phyloP scores from a whole-genome alignment of 179 eudicot species.

The Sideroxylon spinosum region DNA sequence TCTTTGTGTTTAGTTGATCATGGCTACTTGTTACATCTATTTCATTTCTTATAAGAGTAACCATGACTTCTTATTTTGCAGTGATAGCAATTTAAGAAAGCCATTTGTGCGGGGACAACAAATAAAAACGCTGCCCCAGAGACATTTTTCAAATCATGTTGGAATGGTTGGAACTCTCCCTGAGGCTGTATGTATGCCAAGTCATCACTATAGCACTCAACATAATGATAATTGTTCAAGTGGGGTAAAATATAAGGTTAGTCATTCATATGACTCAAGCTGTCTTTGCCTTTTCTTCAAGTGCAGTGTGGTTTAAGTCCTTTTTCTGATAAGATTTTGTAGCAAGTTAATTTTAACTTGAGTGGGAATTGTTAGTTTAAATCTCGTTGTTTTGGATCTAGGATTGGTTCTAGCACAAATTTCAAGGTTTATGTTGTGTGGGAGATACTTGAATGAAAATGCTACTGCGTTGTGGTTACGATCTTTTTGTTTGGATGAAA shows the following conservation, averaged over 20 bases:
- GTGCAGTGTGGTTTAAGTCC: background rate
- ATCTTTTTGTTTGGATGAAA: background rate
- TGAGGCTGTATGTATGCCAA: conserved; percentile 11
- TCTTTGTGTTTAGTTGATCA: conserved; percentile 6
- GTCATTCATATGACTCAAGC: background rate
- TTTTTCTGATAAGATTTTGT: background rate
- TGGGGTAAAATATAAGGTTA: conserved; percentile 31
- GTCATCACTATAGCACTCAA: conserved; percentile 23
- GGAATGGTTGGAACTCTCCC: conserved; percentile 12
- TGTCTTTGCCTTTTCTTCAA: conserved; percentile 1
- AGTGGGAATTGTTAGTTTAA: background rate
- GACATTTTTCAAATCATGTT: conserved; percentile 14
- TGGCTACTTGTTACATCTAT: background rate
- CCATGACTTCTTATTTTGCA: conserved; percentile 14
- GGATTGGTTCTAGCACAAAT: background rate
- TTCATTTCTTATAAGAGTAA: background rate
- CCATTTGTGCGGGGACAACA: conserved; percentile 9
- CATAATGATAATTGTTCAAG: background rate
- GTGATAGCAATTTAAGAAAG: conserved; percentile 23
- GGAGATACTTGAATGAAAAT: background rate
- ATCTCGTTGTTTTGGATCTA: background rate
- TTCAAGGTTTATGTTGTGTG: background rate
- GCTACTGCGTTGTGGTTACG: background rate
- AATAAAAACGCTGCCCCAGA: background rate
- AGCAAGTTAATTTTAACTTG: conserved; percentile 2